phyloP scores from a whole-genome alignment of 164 flowering plant genomes.

The Kingdonia uniflora region DNA sequence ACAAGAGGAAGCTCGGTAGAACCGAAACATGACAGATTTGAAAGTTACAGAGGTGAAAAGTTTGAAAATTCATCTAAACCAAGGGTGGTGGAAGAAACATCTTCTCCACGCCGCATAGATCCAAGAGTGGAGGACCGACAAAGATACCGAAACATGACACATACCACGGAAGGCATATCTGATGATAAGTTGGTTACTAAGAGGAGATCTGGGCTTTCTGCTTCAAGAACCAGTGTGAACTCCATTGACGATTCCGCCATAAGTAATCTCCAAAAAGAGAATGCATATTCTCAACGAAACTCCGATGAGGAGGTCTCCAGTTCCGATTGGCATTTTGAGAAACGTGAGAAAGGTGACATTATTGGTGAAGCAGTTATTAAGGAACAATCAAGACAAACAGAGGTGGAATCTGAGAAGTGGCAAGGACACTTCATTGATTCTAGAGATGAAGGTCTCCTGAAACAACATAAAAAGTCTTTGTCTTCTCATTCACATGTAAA shows the following conservation, averaged over 20 bases:
- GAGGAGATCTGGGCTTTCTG: constrained; percentile 15
- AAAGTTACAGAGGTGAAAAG: constrained; percentile 5
- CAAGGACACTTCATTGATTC: constrained; percentile 5
- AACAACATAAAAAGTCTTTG: constrained; percentile 16
- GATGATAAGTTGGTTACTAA: constrained; percentile 10
- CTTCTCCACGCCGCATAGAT: constrained; percentile 4
- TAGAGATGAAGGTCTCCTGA: constrained; percentile 17
- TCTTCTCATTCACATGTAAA: constrained; percentile 26
- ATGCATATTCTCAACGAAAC: constrained; percentile 20
- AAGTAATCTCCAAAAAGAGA: constrained; percentile 14
- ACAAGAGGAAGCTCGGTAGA: constrained; percentile 31
- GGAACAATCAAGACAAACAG: constrained; percentile 20
- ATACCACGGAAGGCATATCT: constrained; percentile 13
- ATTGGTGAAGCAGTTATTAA: constrained; percentile 13
- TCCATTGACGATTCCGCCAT: constrained; percentile 9
- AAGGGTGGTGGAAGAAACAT: constrained; percentile 1
- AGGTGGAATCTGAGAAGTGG: constrained; percentile 11
- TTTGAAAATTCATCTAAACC: constrained; percentile 3
- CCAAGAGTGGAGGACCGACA: constrained; percentile 4
- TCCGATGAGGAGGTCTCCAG: constrained; percentile 15
- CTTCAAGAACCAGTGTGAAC: constrained; percentile 17
- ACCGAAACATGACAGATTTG: constrained; percentile 16
- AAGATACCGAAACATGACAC: constrained; percentile 6
- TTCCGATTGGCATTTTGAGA: constrained; percentile 5
- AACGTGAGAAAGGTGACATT: constrained; percentile 4